phyloP scores from a whole-genome alignment of 2,329 filamentous ascomycete species.

The Coniochaeta pulveracea region DNA sequence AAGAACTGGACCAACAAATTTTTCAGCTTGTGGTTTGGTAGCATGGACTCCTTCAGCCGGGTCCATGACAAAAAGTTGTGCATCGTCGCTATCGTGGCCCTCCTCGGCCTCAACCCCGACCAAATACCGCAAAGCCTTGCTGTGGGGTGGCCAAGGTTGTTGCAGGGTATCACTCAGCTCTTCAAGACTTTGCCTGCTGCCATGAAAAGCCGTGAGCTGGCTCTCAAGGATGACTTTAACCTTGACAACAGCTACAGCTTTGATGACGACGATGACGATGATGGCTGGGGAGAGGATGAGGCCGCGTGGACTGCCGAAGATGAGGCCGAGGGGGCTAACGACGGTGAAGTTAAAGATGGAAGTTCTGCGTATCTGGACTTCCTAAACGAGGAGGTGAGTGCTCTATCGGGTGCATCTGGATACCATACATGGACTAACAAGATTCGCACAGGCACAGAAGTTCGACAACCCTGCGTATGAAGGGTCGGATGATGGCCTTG shows the following conservation, averaged over 20 bases:
- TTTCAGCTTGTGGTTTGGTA: conserved; percentile 96
- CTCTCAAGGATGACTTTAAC: conserved; percentile 76
- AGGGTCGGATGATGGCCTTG: conserved; percentile 74
- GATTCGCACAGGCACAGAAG: conserved; percentile 56
- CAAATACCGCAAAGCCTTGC: conserved; percentile 89
- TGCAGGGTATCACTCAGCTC: conserved; percentile 72
- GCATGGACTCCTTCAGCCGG: conserved; percentile 82
- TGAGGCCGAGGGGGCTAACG: conserved; percentile 52
- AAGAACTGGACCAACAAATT: conserved; percentile 98
- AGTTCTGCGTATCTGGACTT: conserved; percentile 93
- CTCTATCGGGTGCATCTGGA: not conserved
- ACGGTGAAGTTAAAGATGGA: conserved; percentile 68
- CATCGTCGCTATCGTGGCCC: conserved; percentile 81
- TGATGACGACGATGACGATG: conserved; percentile 55
- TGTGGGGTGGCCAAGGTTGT: conserved; percentile 84
- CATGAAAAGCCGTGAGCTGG: conserved; percentile 85
- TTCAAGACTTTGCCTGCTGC: conserved; percentile 87
- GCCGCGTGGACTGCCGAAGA: conserved; percentile 70
- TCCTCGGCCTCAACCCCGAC: conserved; percentile 67
- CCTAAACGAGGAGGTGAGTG: conserved; percentile 71
- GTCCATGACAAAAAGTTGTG: conserved; percentile 99
- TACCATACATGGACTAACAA: conserved; percentile 11
- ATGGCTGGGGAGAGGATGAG: conserved; percentile 75
- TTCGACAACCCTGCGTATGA: conserved; percentile 57
- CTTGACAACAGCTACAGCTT: conserved; percentile 46